Evolutionary conservation across 345 rosid species (phyloP), one percentile per base, ranked within the genome.

Genomic region (Camelina laxa): DNA sequence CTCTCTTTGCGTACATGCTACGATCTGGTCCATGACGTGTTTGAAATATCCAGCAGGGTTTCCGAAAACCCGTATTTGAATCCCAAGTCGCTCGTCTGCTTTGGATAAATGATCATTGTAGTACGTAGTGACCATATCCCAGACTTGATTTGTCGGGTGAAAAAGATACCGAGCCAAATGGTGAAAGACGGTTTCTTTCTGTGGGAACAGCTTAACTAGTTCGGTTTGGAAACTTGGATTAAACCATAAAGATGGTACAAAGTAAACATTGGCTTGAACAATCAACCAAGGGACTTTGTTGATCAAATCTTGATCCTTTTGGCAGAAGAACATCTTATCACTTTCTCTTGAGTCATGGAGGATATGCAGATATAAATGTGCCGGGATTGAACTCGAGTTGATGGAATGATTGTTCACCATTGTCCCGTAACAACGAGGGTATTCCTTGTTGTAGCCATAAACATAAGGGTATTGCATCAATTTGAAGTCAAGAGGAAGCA

Each of bases 401-500:
- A 79, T 75, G 6, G 45, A 5, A 14, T 72, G 17, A 1, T 67
- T 47, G 20, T 67, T 62, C 31, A 58, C 3, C 80, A 75, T 75
- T 44, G 73, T 74, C 38, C 78, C 78, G 1, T 74, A 74, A 48
- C 78, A 74, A 58, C 67, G 73, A 66, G 73, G 2, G 21, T 69
- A 55, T 2, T 59, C 66, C 72, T 86, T 84, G 70, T 82, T 64
- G 66, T 86, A 84, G 8, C 69, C 20, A 5, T 11, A 44, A 41
- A 1, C 38, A 54, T 54, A 14, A 33, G 80, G 79, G 51, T 80
- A 74, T 4, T 42, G 62, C 69, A 70, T 68, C 51, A 84, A 63
- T 9, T 83, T 84, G 47, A 88, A 88, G 76, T 86, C 90, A 6
- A 24, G 51, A 50, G 92, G 88, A 49, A 88, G 82, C 60, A 82